Conservation (phyloP, 2,329 filamentous ascomycete species). For the Aureobasidium leucospermi region DNA sequence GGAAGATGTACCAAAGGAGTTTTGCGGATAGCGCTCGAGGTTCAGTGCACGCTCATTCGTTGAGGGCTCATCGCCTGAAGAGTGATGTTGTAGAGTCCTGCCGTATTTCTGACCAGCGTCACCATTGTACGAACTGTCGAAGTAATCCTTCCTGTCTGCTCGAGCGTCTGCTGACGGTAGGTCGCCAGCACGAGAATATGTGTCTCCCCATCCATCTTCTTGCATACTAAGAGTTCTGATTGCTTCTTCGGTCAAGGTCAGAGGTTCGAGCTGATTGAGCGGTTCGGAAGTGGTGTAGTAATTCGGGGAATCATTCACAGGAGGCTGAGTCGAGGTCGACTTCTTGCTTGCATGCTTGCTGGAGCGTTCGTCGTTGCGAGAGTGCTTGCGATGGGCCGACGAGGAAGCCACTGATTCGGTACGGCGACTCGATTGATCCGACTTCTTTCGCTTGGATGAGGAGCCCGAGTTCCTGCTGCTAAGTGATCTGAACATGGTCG, state of each 20-base stretch:
- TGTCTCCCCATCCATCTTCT: constrained; percentile 24
- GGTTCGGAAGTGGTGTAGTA: constrained; percentile 31
- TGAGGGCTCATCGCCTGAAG: background rate
- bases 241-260: constrained; percentile 29
- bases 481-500: constrained; percentile 16
- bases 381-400: constrained; percentile 27
- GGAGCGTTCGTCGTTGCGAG: constrained; percentile 20
- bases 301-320: constrained; percentile 21
- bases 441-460: constrained; percentile 22
- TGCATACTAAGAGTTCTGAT: constrained; percentile 25
- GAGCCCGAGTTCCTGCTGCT: constrained; percentile 24
- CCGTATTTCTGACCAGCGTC: background rate
- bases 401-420: constrained; percentile 30
- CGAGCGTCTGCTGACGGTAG: background rate
- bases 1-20: constrained; percentile 19
- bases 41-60: background rate
- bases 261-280: constrained; percentile 6
- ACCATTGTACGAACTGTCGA: background rate
- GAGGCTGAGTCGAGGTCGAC: constrained; percentile 19
- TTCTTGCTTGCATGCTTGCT: constrained; percentile 18
- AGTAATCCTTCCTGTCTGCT: background rate
- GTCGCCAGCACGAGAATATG: background rate
- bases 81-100: background rate
- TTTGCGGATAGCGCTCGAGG: background rate
- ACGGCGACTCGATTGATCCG: constrained; percentile 24